phyloP scores from a whole-genome alignment of 1,284 basidiomycete genomes.

The Fomitopsis betulina region DNA sequence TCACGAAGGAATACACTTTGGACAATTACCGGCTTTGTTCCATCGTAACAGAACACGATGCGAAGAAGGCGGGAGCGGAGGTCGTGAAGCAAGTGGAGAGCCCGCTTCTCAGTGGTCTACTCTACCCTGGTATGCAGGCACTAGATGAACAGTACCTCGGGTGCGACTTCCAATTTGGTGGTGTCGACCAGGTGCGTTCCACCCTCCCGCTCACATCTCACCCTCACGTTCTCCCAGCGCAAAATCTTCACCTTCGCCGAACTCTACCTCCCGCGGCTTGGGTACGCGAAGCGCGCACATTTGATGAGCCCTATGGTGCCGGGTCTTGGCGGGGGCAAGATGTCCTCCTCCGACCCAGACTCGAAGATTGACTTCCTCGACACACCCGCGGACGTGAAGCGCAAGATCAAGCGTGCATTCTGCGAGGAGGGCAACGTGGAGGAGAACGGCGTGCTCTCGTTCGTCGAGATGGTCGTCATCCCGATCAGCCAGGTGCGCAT shows the following conservation, averaged over 20 bases:
- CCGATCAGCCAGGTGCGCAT: constrained; percentile 79
- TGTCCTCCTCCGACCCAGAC: constrained; percentile 97
- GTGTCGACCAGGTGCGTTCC: constrained; percentile 82
- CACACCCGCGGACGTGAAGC: constrained; percentile 74
- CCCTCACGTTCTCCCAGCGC: constrained; percentile 46
- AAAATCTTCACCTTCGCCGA: constrained; percentile 99
- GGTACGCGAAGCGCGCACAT: constrained; percentile 94
- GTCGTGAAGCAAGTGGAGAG: constrained; percentile 98
- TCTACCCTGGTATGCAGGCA: constrained; percentile 96
- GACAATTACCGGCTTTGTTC: constrained; percentile 93
- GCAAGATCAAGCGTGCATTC: constrained; percentile 91
- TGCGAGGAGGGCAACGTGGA: constrained; percentile 92
- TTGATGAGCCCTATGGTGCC: constrained; percentile 99
- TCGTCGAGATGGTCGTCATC: constrained; percentile 85
- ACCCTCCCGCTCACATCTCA: constrained; percentile 1
- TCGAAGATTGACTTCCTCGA: constrained; percentile 99
- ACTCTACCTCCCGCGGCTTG: constrained; percentile 88
- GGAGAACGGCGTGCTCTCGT: constrained; percentile 91
- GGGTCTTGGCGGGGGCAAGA: constrained; percentile 92
- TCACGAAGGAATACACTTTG: constrained; percentile 88
- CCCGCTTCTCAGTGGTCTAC: constrained; percentile 84
- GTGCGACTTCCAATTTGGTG: constrained; percentile 98
- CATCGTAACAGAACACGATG: constrained; percentile 91
- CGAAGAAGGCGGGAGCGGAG: constrained; percentile 98
- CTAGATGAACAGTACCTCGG: constrained; percentile 97